These are phyloP conservation scores for Pestalotiopsis sp. DNA, from an alignment of 2,329 filamentous ascomycete species.

Conservation along the genomic window DNA sequence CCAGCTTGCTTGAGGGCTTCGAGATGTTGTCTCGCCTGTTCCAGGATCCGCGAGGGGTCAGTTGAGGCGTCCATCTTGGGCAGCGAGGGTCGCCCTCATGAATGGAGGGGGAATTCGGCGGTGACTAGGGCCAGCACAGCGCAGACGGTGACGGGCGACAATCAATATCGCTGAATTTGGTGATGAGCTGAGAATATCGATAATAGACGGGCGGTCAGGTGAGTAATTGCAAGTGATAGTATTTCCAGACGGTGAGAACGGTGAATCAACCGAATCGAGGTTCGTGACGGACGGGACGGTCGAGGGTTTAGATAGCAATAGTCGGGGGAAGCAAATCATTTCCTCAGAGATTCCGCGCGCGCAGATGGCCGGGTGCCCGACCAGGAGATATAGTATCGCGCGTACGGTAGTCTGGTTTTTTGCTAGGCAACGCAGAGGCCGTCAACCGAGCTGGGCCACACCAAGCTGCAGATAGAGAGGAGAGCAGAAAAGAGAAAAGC, in stretches of 20 bases:
- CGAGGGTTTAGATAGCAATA: constrained; percentile 2
- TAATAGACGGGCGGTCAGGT: constrained; percentile 3
- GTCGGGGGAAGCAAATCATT: constrained; percentile 13
- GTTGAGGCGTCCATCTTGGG: constrained; percentile 9
- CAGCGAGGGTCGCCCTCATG: constrained; percentile 2
- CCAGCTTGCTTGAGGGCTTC: constrained; percentile 37
- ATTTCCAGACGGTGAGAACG: constrained; percentile 6
- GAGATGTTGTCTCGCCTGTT: constrained; percentile 33
- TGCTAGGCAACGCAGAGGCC: constrained; percentile 9
- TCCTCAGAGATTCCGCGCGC: constrained; percentile 12
- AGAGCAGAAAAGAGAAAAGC: neutral
- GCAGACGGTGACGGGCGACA: neutral
- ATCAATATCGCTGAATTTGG: neutral
- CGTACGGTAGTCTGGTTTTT: neutral
- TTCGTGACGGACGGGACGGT: constrained; percentile 8
- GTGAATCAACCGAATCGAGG: constrained; percentile 11
- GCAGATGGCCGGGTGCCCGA: constrained; percentile 10
- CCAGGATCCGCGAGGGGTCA: constrained; percentile 33
- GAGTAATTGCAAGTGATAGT: neutral
- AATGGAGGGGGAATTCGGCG: constrained; percentile 4
- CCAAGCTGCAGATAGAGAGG: constrained; percentile 5
- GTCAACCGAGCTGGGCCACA: neutral
- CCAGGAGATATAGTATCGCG: constrained; percentile 8
- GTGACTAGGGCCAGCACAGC: neutral
- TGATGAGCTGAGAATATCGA: neutral